phyloP scores from a whole-genome alignment of 306 rosid genomes.

The Pueraria montana region DNA sequence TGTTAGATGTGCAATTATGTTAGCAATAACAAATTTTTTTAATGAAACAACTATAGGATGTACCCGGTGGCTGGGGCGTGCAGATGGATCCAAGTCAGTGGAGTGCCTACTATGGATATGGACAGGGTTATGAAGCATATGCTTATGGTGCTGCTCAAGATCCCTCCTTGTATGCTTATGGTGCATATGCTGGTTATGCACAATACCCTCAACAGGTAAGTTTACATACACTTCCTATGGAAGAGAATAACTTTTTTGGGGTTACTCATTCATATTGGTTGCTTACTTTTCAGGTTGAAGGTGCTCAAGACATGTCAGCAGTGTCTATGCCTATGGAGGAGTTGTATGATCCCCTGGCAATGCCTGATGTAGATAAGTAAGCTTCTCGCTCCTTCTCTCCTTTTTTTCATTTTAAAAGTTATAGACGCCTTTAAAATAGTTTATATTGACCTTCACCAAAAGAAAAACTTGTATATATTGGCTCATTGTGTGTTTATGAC shows the following conservation, averaged over 20 bases:
- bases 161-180: conserved; percentile 80
- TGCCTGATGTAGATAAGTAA: conserved; percentile 89
- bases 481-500: conserved; percentile 17
- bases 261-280: conserved; percentile 27
- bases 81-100: conserved; percentile 87
- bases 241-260: background rate
- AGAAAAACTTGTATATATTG: background rate
- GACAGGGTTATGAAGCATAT: conserved; percentile 91
- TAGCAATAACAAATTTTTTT: conserved; percentile 23
- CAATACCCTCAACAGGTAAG: conserved; percentile 87
- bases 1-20: background rate
- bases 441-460: background rate
- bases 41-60: conserved; percentile 59
- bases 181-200: conserved; percentile 81
- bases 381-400: background rate
- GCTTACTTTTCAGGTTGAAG: conserved; percentile 73
- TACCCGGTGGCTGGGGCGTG: conserved; percentile 75
- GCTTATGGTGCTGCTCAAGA: conserved; percentile 78
- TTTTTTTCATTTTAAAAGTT: background rate
- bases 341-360: conserved; percentile 76
- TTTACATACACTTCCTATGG: background rate
- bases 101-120: conserved; percentile 86
- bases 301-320: conserved; percentile 78
- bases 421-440: background rate
- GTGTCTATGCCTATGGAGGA: conserved; percentile 76